A percentile compares a stretch with the other conserved stretches of the same genome.
Conservation (phyloP, 2,329 filamentous ascomycete species). For the Talaromyces sp. region DNA sequence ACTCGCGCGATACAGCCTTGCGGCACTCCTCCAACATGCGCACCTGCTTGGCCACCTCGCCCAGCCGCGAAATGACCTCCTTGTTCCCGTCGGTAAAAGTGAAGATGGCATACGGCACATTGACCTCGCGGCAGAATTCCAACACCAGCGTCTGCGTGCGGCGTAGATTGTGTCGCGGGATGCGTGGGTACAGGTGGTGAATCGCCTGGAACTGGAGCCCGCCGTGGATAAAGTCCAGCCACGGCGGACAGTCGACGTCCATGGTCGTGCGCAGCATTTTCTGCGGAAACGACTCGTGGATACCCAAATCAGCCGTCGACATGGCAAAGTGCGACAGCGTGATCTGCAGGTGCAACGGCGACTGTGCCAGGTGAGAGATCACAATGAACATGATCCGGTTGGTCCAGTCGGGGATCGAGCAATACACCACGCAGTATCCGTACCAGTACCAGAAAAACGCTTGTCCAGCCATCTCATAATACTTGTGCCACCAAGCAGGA, state of each 20-base stretch:
- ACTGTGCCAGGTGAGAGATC: slow-evolving; percentile 73
- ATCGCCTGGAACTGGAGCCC: slow-evolving; percentile 86
- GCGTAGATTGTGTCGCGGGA: slow-evolving; percentile 80
- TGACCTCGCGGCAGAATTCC: slow-evolving; percentile 75
- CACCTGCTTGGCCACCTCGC: slow-evolving; percentile 74
- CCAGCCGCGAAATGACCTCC: slow-evolving; percentile 69
- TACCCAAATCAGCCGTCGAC: slow-evolving; percentile 81
- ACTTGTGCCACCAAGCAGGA: slow-evolving; percentile 76
- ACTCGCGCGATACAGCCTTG: slow-evolving; percentile 26
- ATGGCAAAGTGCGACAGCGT: slow-evolving; percentile 90
- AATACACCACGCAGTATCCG: slow-evolving; percentile 75
- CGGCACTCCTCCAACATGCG: slow-evolving; percentile 72
- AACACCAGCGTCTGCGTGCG: slow-evolving; percentile 68
- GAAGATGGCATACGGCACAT: slow-evolving; percentile 78
- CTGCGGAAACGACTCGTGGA: slow-evolving; percentile 80
- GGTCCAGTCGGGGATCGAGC: slow-evolving; percentile 62
- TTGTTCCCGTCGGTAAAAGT: slow-evolving; percentile 81
- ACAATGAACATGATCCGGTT: slow-evolving; percentile 69
- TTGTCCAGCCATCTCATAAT: slow-evolving; percentile 71
- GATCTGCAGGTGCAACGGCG: slow-evolving; percentile 82
- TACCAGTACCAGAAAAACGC: slow-evolving; percentile 82
- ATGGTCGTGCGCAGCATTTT: slow-evolving; percentile 90
- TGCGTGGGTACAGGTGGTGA: slow-evolving; percentile 77
- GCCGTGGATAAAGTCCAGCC: slow-evolving; percentile 86
- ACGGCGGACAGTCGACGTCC: slow-evolving; percentile 82